Evolutionary conservation across 2,329 filamentous ascomycete genomes (phyloP).

Genomic region (Capronia americana): DNA sequence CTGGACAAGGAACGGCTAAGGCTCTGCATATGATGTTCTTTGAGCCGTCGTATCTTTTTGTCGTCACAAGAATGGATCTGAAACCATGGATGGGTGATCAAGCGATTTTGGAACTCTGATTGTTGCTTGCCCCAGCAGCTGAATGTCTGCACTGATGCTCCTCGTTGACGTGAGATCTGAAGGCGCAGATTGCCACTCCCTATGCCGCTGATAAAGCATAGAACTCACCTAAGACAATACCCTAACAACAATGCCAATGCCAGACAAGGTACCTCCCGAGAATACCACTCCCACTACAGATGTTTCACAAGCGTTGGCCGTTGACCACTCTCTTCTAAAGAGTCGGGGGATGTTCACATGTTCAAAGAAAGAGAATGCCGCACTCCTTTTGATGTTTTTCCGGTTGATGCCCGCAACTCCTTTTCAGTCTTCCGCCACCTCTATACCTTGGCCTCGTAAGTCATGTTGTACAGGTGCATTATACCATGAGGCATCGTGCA

Average conservation of each 20-base stretch:
- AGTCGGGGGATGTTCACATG: not conserved
- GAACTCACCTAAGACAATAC: not conserved
- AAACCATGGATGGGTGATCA: not conserved
- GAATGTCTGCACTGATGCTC: not conserved
- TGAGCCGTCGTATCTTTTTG: not conserved
- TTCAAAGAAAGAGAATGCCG: not conserved
- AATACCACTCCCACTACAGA: not conserved
- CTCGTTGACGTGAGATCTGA: not conserved
- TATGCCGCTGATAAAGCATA: not conserved
- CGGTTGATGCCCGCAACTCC: not conserved
- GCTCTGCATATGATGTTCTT: not conserved
- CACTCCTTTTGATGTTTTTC: not conserved
- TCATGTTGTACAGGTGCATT: slow-evolving; percentile 1
- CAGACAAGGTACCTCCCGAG: not conserved
- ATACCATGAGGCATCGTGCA: not conserved
- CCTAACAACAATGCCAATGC: not conserved
- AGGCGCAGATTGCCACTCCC: not conserved
- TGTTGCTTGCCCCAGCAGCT: not conserved
- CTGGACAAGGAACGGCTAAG: not conserved
- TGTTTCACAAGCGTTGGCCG: not conserved
- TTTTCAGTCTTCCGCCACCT: not conserved
- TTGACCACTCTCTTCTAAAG: not conserved
- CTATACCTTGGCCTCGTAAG: not conserved
- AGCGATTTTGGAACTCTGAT: not conserved
- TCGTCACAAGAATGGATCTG: not conserved